phyloP scores from a whole-genome alignment of 805 yeast genomes.

The Crinitomyces ghanaensis region DNA sequence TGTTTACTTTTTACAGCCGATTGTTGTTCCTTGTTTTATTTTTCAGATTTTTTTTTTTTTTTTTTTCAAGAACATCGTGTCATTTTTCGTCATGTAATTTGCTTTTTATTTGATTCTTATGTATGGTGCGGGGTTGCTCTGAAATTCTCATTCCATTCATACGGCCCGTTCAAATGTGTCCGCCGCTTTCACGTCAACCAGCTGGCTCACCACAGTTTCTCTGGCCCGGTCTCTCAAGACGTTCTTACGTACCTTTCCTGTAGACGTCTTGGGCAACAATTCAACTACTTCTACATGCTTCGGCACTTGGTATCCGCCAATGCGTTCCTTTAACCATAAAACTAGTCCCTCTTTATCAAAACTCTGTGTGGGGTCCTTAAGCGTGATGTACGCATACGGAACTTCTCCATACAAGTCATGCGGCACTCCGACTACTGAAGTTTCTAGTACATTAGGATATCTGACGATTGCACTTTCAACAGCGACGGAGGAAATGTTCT shows the following conservation, averaged over 20 bases:
- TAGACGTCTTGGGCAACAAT: conserved; percentile 27
- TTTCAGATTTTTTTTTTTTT: too few relatives aligned
- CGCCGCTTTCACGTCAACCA: too few relatives aligned
- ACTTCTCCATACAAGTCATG: conserved; percentile 26
- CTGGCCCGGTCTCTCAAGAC: conserved; percentile 22
- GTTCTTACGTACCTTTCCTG: conserved; percentile 26
- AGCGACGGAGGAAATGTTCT: conserved; percentile 27
- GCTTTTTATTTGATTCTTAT: too few relatives aligned
- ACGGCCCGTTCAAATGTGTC: too few relatives aligned
- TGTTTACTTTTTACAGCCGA: too few relatives aligned
- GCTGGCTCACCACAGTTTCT: conserved; percentile 1
- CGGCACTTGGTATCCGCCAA: conserved; percentile 28
- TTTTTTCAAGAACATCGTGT: too few relatives aligned
- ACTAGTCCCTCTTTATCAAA: conserved; percentile 15
- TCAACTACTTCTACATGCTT: conserved; percentile 18
- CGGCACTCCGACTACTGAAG: conserved; percentile 25
- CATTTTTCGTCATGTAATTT: too few relatives aligned
- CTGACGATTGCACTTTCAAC: conserved; percentile 21
- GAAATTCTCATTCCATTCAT: too few relatives aligned
- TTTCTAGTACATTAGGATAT: conserved; percentile 23
- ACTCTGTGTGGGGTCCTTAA: conserved; percentile 9
- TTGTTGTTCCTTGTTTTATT: too few relatives aligned
- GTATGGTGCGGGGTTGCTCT: too few relatives aligned
- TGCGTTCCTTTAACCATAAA: conserved; percentile 16
- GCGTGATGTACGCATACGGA: conserved; percentile 24